A percentile compares a stretch with the other conserved stretches of the same genome.
Conservation (phyloP, 768 basidiomycete genomes). For the Clitopilus passeckerianus region DNA sequence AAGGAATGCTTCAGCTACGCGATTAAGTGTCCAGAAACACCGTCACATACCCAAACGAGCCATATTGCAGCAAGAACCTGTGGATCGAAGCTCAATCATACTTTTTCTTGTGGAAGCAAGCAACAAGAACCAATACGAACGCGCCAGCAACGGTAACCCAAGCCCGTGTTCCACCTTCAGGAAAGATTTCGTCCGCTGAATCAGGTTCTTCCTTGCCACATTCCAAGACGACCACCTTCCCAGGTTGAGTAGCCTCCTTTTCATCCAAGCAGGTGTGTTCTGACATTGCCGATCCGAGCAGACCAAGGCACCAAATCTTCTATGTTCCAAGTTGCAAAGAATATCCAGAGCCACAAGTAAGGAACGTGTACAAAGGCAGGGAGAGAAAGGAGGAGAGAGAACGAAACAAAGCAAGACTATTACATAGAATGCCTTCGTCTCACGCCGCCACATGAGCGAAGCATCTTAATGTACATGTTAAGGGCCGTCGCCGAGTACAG, state of each 20-base stretch:
- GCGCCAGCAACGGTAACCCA: slow-evolving; percentile 13
- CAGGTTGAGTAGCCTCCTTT: background rate
- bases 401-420: background rate
- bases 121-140: slow-evolving; percentile 6
- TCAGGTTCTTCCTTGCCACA: background rate
- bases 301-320: too few relatives aligned
- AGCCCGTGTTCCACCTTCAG: slow-evolving; percentile 13
- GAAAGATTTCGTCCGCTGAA: slow-evolving; percentile 4
- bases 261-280: background rate
- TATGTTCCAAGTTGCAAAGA: too few relatives aligned
- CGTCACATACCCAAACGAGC: slow-evolving; percentile 15
- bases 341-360: background rate
- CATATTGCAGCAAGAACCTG: slow-evolving; percentile 13
- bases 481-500: background rate
- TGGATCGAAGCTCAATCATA: background rate
- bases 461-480: background rate
- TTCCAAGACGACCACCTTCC: background rate
- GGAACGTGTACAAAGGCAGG: background rate
- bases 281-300: too few relatives aligned
- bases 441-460: background rate
- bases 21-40: background rate
- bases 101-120: background rate
- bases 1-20: background rate
- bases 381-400: background rate
- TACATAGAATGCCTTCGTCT: background rate